Evolutionary conservation across 352 stramenopile genomes (phyloP).

Genomic region (Globisporangium nodosum): DNA sequence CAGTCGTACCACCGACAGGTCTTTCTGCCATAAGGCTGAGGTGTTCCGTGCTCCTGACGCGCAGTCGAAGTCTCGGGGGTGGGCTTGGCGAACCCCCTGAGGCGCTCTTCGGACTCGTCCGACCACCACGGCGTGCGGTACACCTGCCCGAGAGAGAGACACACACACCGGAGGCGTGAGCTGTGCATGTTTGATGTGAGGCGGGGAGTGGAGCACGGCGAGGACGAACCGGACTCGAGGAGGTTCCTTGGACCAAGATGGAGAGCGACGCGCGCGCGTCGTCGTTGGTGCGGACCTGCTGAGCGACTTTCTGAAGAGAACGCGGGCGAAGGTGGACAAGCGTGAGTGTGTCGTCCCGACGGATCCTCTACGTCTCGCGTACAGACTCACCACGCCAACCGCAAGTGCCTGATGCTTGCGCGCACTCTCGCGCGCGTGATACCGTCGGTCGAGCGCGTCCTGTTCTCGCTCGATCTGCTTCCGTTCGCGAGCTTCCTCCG

Average conservation of each 20-base stretch:
- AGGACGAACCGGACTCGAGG: conserved; percentile 21
- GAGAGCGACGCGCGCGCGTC: conserved; percentile 15
- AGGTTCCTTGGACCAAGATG: conserved; percentile 12
- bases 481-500: neutral
- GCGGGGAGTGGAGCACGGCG: too few relatives aligned
- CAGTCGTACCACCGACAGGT: conserved; percentile 53
- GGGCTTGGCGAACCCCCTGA: conserved; percentile 11
- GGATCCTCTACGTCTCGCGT: neutral
- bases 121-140: conserved; percentile 39
- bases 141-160: conserved; percentile 9
- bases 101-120: conserved; percentile 25
- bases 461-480: conserved; percentile 14
- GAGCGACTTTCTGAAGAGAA: conserved; percentile 7
- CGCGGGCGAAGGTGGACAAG: neutral
- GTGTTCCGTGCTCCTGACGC: neutral
- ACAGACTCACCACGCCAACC: conserved; percentile 12
- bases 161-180: neutral
- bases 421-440: conserved; percentile 9
- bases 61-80: neutral
- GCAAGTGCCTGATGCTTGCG: conserved; percentile 17
- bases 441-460: conserved; percentile 19
- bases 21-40: conserved; percentile 23
- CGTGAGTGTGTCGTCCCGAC: neutral
- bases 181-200: too few relatives aligned
- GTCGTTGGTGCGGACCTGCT: conserved; percentile 30